Base-by-base conservation (phyloP, 2,329 filamentous ascomycete species). In the Rutstroemia sydowiana region DNA sequence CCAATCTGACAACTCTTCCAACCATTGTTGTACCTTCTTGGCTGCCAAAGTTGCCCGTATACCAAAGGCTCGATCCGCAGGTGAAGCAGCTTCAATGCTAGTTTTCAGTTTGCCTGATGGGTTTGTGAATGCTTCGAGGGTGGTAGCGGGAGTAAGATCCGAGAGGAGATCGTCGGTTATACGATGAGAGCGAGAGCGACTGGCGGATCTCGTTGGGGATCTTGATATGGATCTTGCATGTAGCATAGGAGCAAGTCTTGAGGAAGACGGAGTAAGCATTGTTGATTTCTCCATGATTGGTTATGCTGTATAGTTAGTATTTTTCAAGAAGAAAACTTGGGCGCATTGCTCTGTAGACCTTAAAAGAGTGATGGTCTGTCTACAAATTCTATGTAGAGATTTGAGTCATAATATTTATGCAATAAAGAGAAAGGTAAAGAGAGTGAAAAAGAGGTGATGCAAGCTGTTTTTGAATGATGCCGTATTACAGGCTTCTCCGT, bases 21-120 rank as follows among this genome's bases (percentile, higher is more conserved):
- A 74, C 87, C 88, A 93, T 63, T 80, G 76, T 66, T 84, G 77
- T 56, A 93, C 80, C 57, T 79, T 82, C 61, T 84, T 80, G 11
- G 85, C 85, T 14, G 85, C 83, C 55, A 82, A 68, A 39, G 87
- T 87, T 40, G 86, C 83, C 56, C 81, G 78, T 61, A 84, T 74
- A 39, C 84, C 86, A 66, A 92, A 82, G 14, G 85, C 82, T 61
- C 84, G 80, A 68, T 92, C 85, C 21, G 78, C 70, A 3, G 75
- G 70, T 1, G 84, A 82, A 14, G 84, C 80, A 32, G 72, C 73
- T 55, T 82, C 77, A 53, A 89, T 76, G 63, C 82, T 86, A 43
- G 69, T 64, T 63, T 76, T 77, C 16, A 85, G 65, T 39, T 73
- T 66, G 32, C 76, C 77, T 4, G 71, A 73, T 18, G 76, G 75